Evolutionary conservation across 192 early-diverging fungal species (phyloP), one percentile per base, ranked within the genome.

Genomic region (Coemansia guatemalensis): DNA sequence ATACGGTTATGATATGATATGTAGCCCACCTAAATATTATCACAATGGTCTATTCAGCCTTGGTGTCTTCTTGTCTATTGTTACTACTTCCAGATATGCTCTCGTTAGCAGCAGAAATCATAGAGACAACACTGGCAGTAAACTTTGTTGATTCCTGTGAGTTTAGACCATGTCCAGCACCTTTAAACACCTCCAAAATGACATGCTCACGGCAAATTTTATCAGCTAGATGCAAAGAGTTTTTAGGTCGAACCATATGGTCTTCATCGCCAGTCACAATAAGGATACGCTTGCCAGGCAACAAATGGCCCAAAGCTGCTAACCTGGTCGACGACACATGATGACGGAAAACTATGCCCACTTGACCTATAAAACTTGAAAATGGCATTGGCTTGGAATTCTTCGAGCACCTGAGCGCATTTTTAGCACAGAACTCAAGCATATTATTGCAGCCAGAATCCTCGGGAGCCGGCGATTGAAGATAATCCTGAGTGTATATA

Each of bases 261-360:
- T 82, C 74, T 52, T 70, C 55, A n/a, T 75, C 74, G 8, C 79
- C 79, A 1, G 71, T 76, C 6, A 73, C 56, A 35, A 82, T 65
- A 7, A 82, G 55, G 48, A 82, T 76, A 48, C 70, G 73, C 39
- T 70, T 76, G 11, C 72, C 70, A 0, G 79, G 70, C 29, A 76
- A 27, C 56, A 58, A 21, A 1, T 60, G 68, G 14, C 79, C 74
- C 29, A 76, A 47, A 8, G 47, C 20, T 35, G 64, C 35, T 44
- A 81, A 63, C 18, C 69, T 47, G 18, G 73, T 67, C 0, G 73
- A 66, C 33, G 71, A 64, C 32, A 82, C 71, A 51, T 76, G 76
- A 53, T 82, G 79, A 35, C 79, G 62, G 58, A 75, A 73, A 20
- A 82, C 74, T 3, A 49, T 51, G 8, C 69, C 63, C 26, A 76